These are phyloP conservation scores for Didymella segeticola DNA, from an alignment of 2,329 filamentous ascomycete species.

Conservation along the genomic window DNA sequence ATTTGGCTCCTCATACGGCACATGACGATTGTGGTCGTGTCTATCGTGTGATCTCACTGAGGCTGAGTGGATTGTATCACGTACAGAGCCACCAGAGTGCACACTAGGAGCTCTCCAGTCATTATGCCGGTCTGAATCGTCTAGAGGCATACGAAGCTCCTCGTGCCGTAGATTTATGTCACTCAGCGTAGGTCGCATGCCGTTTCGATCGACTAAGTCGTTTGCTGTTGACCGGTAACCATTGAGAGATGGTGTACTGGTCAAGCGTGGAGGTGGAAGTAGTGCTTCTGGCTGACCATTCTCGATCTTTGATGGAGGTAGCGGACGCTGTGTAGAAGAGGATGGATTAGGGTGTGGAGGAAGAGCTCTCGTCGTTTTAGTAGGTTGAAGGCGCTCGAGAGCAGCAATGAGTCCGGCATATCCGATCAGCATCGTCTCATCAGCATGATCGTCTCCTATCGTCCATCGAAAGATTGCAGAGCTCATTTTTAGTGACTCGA, in stretches of 20 bases:
- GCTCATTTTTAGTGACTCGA: conserved; percentile 69
- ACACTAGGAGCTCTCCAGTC: conserved; percentile 37
- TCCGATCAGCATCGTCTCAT: conserved; percentile 69
- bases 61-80: conserved; percentile 34
- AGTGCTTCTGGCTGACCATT: conserved; percentile 11
- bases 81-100: conserved; percentile 32
- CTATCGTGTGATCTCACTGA: conserved; percentile 8
- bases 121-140: conserved; percentile 30
- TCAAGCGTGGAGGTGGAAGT: conserved; percentile 6
- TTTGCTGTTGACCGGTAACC: conserved; percentile 18
- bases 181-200: not conserved
- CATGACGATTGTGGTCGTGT: not conserved
- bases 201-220: not conserved
- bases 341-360: conserved; percentile 36
- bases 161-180: conserved; percentile 19
- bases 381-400: conserved; percentile 59
- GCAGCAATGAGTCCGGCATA: conserved; percentile 72
- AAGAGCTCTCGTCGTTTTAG: conserved; percentile 31
- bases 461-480: conserved; percentile 71
- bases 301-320: conserved; percentile 25
- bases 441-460: conserved; percentile 63
- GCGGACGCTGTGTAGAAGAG: conserved; percentile 37
- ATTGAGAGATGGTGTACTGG: conserved; percentile 20
- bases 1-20: conserved; percentile 27
- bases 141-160: conserved; percentile 16